Evolutionary conservation across 1,139 yeast species (phyloP).

Genomic region (Blastobotrys ciferrii): DNA sequence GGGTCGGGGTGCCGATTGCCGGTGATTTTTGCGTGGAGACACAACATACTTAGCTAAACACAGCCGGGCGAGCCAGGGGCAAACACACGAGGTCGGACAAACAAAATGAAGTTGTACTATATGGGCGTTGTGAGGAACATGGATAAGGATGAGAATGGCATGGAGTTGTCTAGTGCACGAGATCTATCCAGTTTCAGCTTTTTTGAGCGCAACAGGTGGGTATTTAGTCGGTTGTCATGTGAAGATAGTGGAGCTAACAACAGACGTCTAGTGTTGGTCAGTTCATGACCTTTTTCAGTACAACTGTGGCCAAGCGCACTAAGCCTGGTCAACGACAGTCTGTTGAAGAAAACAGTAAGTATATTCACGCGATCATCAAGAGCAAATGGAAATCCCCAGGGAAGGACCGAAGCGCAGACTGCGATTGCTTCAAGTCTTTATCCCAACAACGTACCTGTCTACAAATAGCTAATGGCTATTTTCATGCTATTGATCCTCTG

Average conservation of each 20-base stretch:
- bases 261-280: constrained; percentile 43
- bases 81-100: not conserved
- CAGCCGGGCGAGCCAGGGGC: constrained; percentile 4
- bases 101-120: constrained; percentile 79
- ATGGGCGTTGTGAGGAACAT: constrained; percentile 76
- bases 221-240: constrained; percentile 4
- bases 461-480: too few species aligned
- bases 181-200: constrained; percentile 85
- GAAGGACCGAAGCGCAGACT: too few species aligned
- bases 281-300: constrained; percentile 92
- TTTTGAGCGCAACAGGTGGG: constrained; percentile 65
- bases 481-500: too few species aligned
- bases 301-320: constrained; percentile 88
- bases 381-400: too few species aligned
- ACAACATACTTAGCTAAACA: not conserved
- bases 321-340: constrained; percentile 88
- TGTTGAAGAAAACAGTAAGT: constrained; percentile 73
- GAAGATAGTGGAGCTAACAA: not conserved
- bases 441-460: too few species aligned
- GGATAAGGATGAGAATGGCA: constrained; percentile 48
- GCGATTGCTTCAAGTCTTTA: too few species aligned
- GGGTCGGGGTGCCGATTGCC: not conserved
- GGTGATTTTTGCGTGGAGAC: not conserved
- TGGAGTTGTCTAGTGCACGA: constrained; percentile 76
- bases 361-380: too few species aligned